Evolutionary conservation across 1,284 basidiomycete species (phyloP).

Genomic region (Trametes polyzona): DNA sequence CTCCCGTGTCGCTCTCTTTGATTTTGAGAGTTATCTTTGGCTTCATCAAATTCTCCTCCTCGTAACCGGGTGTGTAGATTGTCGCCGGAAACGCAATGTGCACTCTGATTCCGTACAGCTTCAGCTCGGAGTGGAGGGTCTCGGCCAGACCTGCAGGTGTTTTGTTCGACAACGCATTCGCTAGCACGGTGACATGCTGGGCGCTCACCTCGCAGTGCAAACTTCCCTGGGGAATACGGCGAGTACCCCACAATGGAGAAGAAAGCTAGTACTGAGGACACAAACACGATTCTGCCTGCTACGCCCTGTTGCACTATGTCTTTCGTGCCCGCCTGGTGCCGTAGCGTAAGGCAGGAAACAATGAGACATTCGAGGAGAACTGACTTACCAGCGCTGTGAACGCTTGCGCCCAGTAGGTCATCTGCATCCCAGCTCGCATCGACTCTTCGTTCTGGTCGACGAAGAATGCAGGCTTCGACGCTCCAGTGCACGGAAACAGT

Average conservation of each 20-base stretch:
- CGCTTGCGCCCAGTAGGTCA: conserved; percentile 73
- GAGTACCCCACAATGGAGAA: conserved; percentile 86
- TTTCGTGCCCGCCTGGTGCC: conserved; percentile 74
- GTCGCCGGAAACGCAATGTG: conserved; percentile 90
- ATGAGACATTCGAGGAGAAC: no score
- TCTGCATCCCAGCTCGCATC: conserved; percentile 61
- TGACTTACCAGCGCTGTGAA: conserved; percentile 85
- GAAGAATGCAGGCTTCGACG: conserved; percentile 69
- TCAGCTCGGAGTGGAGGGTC: conserved; percentile 80
- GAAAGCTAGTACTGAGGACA: conserved; percentile 82
- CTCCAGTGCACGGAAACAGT: conserved; percentile 72
- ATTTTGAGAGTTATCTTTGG: conserved; percentile 81
- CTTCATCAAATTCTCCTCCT: conserved; percentile 82
- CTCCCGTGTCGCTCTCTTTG: conserved; percentile 54
- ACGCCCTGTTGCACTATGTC: conserved; percentile 66
- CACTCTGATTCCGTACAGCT: conserved; percentile 79
- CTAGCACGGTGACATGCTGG: conserved; percentile 17
- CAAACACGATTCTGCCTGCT: conserved; percentile 78
- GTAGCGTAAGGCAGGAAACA: no score
- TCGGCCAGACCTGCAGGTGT: conserved; percentile 77
- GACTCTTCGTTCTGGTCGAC: conserved; percentile 66
- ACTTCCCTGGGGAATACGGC: conserved; percentile 88
- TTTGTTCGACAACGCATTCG: no score
- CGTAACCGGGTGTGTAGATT: conserved; percentile 83
- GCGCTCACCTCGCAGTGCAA: conserved; percentile 81